Conservation (phyloP, 768 basidiomycete species). For the Scleroderma citrinum region DNA sequence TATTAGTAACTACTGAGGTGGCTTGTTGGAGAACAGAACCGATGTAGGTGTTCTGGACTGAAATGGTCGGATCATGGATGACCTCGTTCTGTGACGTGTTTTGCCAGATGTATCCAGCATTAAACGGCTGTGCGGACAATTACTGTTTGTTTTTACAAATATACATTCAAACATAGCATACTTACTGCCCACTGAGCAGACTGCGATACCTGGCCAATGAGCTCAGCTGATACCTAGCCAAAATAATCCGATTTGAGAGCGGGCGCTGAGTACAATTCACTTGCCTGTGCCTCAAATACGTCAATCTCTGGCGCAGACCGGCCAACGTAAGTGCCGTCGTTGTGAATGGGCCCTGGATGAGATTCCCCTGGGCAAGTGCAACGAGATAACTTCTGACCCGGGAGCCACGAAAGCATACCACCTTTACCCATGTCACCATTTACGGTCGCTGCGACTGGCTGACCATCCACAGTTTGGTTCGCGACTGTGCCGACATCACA, state of each 20-base stretch:
- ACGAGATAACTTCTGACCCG: constrained; percentile 76
- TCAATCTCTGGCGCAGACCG: constrained; percentile 88
- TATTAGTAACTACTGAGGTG: constrained; percentile 64
- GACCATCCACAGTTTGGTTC: constrained; percentile 73
- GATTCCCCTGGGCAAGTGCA: constrained; percentile 81
- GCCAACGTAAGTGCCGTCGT: constrained; percentile 74
- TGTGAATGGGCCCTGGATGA: constrained; percentile 76
- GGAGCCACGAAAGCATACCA: constrained; percentile 60
- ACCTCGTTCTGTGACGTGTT: constrained; percentile 56
- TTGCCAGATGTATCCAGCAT: constrained; percentile 63
- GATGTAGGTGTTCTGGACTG: constrained; percentile 54
- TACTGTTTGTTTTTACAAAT: not conserved
- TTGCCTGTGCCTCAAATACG: constrained; percentile 73
- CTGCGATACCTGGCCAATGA: constrained; percentile 66
- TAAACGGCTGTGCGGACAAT: constrained; percentile 54
- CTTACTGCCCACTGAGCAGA: constrained; percentile 78
- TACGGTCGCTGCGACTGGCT: constrained; percentile 55
- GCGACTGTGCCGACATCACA: constrained; percentile 82
- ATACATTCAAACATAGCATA: constrained; percentile 13
- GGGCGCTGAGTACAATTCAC: constrained; percentile 1
- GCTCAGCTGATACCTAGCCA: constrained; percentile 40
- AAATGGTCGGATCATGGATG: constrained; percentile 50
- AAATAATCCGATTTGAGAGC: too few species aligned
- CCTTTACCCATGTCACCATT: constrained; percentile 47
- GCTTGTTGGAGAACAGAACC: constrained; percentile 76